Evolutionary conservation across 2,329 filamentous ascomycete genomes (phyloP), one percentile per base, ranked within the genome.

Genomic region (Diplodia mutila): DNA sequence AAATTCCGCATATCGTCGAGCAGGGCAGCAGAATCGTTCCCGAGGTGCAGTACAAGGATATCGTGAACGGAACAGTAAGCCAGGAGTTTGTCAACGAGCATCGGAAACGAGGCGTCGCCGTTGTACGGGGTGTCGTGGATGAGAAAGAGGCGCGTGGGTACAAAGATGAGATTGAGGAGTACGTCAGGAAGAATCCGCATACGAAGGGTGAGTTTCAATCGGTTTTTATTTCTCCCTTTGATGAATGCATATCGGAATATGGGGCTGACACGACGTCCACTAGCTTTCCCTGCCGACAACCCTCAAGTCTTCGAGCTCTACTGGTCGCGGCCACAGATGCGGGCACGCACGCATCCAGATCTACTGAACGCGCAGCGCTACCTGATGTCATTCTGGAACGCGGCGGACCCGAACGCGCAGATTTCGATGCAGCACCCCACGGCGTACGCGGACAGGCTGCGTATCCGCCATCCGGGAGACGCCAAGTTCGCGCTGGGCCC

Each of bases 81-180:
- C 80, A 84, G 27, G 79, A 83, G 1, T 91, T 91, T 75, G 82
- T 80, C 64, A 80, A 80, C 57, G 85, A 86, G 72, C 81, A 89
- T 63, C 84, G 84, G 72, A 87, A 88, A 72, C 85, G 89, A 39
- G 83, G 83, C 21, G 82, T 84, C 1, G 82, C 82, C 3, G 79
- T 84, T 8, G 77, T 85, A 46, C 76, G 82, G 51, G 79, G 80
- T 37, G 82, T 84, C 1, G 72, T 85, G 0, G 73, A 79, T 1
- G 75, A 83, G 69, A 69, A 79, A 21, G 80, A 84, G 70, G 81
- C 78, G 4, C 72, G 83, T 55, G 76, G 77, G 48, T 78, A 80
- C 75, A 84, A 84, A 73, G 75, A 77, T 12, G 79, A 80, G 18
- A 52, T 84, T 32, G 74, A 74, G 66, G 76, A 80, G 29, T 85